Conservation (phyloP, 2,329 filamentous ascomycete species). For the Chaetomium sp. region DNA sequence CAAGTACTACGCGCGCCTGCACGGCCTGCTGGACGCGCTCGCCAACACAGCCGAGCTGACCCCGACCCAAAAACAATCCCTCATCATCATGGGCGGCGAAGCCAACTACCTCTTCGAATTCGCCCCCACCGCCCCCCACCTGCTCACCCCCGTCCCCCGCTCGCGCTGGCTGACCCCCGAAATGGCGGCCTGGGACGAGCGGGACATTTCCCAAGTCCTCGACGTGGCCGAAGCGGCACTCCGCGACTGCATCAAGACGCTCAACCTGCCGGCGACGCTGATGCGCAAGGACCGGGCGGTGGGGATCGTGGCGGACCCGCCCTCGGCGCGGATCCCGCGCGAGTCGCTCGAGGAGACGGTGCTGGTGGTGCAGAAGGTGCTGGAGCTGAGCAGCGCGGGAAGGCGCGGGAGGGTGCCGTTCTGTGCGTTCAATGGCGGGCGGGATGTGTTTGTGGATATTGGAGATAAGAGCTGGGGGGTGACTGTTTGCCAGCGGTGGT, state of each 20-base stretch:
- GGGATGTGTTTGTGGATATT: slow-evolving; percentile 98
- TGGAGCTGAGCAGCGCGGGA: slow-evolving; percentile 77
- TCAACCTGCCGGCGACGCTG: slow-evolving; percentile 77
- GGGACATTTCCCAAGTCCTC: slow-evolving; percentile 77
- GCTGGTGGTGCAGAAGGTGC: slow-evolving; percentile 86
- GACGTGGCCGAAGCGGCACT: slow-evolving; percentile 87
- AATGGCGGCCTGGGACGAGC: slow-evolving; percentile 75
- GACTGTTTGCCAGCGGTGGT: slow-evolving; percentile 86
- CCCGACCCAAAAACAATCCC: slow-evolving; percentile 68
- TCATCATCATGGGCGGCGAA: slow-evolving; percentile 94
- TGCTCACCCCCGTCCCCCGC: slow-evolving; percentile 68
- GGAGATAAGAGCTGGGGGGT: slow-evolving; percentile 98
- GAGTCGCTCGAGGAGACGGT: slow-evolving; percentile 96
- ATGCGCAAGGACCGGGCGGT: slow-evolving; percentile 88
- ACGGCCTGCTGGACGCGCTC: slow-evolving; percentile 83
- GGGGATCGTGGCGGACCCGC: slow-evolving; percentile 69
- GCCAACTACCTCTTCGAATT: slow-evolving; percentile 93
- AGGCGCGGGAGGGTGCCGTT: slow-evolving; percentile 67
- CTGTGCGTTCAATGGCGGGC: slow-evolving; percentile 97
- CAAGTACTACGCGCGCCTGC: slow-evolving; percentile 82
- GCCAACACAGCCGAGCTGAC: slow-evolving; percentile 61
- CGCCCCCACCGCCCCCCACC: slow-evolving; percentile 62
- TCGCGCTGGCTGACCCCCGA: slow-evolving; percentile 74
- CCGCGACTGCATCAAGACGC: slow-evolving; percentile 74
- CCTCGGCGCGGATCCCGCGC: slow-evolving; percentile 70